Evolutionary conservation across 1,284 basidiomycete genomes (phyloP), one percentile per base, ranked within the genome.

Genomic region (Ustilago trichophora): DNA sequence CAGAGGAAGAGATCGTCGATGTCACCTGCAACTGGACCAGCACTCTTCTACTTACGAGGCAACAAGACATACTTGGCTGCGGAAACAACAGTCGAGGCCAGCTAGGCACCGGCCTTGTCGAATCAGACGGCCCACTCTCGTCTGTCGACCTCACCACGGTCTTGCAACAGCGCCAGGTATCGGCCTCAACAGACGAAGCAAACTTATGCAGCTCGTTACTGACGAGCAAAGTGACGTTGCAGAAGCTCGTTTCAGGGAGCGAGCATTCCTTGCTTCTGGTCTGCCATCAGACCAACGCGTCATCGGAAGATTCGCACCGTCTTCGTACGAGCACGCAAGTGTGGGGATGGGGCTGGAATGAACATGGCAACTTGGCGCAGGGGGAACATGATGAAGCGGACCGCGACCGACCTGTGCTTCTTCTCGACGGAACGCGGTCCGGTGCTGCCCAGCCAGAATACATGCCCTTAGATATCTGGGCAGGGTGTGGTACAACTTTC

Each of bases 281-380:
- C 15, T 19, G 10, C 9, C 34, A 29, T 18, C 10, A 33, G 16
- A 24, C 26, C 18, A 15, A 25, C 9, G 31, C 31, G 4, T 13
- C n/a, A n/a, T n/a, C 24, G 18, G 26, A 8, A 1, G 21, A 25
- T 24, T n/a, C 43, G 18, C 35, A 21, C 8, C 16, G 16, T 22
- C n/a, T n/a, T 37, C n/a, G 10, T 3, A 2, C 1, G 3, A 40
- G 10, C 33, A 18, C 3, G n/a, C 53, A 55, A 18, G 60, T 70
- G 34, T 71, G 63, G 68, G 68, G 58, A 2, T 67, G 48, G 43
- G 67, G 70, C 19, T 63, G 70, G 70, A 73, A 70, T 46, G 66
- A 73, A 43, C 66, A 73, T 47, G 70, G 70, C 43, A 70, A 70
- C 40, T 47, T 73, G 9, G 70, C 70, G 33, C 70, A 70, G 36